Evolutionary conservation across 768 basidiomycete species (phyloP), one percentile per base, ranked within the genome.

Genomic region (Podaxis sp.): DNA sequence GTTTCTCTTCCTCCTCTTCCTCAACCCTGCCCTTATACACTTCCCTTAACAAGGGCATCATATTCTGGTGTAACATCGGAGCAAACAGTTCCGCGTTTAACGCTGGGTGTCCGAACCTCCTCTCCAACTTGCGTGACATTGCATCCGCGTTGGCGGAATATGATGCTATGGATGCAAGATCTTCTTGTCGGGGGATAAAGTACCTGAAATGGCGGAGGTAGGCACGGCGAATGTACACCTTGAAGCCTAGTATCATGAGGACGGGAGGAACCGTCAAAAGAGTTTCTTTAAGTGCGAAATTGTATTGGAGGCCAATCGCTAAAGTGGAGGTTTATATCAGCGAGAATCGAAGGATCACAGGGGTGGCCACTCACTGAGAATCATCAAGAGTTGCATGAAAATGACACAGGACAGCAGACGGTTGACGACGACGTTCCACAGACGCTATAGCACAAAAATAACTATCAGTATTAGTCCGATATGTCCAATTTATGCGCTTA

Each of bases 51-150:
- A 87, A 73, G n/a, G 77, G 80, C 77, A 86, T 80, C 83, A 87
- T 85, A 69, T 82, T 82, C 56, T 86, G 83, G 64, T 87, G 89
- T 13, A 90, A 71, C 86, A 88, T 85, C 0, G 87, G 89, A 13
- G 85, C 87, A 70, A 89, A 87, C 58, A 92, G 78, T 56, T 91
- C 87, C 6, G 79, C 73, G 58, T 89, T 84, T 33, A 95, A 77
- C 12, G 91, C 87, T 1, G 94, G 92, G 71, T 95, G 92, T 1
- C 90, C 87, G 77, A 95, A 96, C 26, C 93, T 86, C 68, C 86
- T 86, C 75, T 84, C 84, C 40, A 95, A 83, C 38, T 88, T 84
- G 65, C 85, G 77, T 46, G 82, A 80, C n/a, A 75, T 73, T 26
- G 77, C 76, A 68, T 93, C 91, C 1, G 79, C 78, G 37, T 83